Conservation (phyloP, 345 rosid species). For the Brassica napus region Da-Ae NC_063447.1:19316001-19316500, state of each 20-base stretch:
- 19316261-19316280: slow-evolving; percentile 99
- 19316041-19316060: slow-evolving; percentile 94
- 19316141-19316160: slow-evolving; percentile 92
- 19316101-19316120: slow-evolving; percentile 92
- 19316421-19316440: slow-evolving; percentile 99
- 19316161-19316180: slow-evolving; percentile 97
- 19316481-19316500: slow-evolving; percentile 76
- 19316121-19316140: slow-evolving; percentile 95
- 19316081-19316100: slow-evolving; percentile 98
- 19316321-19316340: slow-evolving; percentile 91
- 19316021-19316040: slow-evolving; percentile 94
- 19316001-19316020: slow-evolving; percentile 86
- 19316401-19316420: slow-evolving; percentile 95
- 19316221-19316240: slow-evolving; percentile 99
- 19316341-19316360: slow-evolving; percentile 97
- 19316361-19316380: slow-evolving; percentile 99
- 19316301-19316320: slow-evolving; percentile 83
- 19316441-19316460: slow-evolving; percentile 72
- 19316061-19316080: slow-evolving; percentile 98
- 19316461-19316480: slow-evolving; percentile 69
- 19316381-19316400: slow-evolving; percentile 85
- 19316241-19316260: slow-evolving; percentile 99
- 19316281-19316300: slow-evolving; percentile 98
- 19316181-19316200: slow-evolving; percentile 99
- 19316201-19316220: slow-evolving; percentile 95